Percentiles rank a stretch among this genome's conserved stretches.
Evolutionary conservation across 1,284 basidiomycete species (phyloP).

Genomic region (Fistulina hepatica): DNA sequence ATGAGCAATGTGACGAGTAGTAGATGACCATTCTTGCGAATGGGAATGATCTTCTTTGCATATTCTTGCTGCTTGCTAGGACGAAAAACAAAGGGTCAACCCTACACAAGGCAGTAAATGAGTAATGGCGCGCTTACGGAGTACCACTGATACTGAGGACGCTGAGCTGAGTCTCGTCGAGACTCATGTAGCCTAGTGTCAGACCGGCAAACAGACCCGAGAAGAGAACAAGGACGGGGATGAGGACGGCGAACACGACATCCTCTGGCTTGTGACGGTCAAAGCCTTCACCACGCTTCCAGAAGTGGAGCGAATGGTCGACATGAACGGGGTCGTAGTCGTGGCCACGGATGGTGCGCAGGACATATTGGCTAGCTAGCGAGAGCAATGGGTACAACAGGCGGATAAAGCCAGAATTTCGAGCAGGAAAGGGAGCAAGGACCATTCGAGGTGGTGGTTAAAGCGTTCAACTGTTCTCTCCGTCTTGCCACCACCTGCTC

Average conservation of each 20-base stretch:
- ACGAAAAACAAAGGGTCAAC: constrained; percentile 4
- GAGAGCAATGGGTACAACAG: neutral
- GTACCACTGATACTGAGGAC: constrained; percentile 81
- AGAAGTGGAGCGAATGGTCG: constrained; percentile 15
- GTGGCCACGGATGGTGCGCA: constrained; percentile 4
- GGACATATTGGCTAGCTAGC: constrained; percentile 5
- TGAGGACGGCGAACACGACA: constrained; percentile 42
- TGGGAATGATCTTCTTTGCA: constrained; percentile 78
- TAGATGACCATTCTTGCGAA: constrained; percentile 78
- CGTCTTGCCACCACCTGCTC: too few species aligned
- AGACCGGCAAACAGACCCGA: constrained; percentile 54
- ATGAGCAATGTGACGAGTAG: constrained; percentile 75
- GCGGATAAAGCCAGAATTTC: neutral
- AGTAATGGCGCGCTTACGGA: constrained; percentile 39
- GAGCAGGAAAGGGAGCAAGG: neutral
- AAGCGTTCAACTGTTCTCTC: too few species aligned
- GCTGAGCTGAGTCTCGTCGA: constrained; percentile 87
- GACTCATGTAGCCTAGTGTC: constrained; percentile 85
- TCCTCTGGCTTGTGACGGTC: constrained; percentile 25
- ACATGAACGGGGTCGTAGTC: neutral
- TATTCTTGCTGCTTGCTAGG: constrained; percentile 64
- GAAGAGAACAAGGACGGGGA: constrained; percentile 48
- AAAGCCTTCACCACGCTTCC: constrained; percentile 23
- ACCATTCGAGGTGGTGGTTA: constrained; percentile 3
- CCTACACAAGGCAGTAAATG: too few species aligned